phyloP scores from a whole-genome alignment of 2,329 filamentous ascomycete genomes.

The Fusarium illudens region DNA sequence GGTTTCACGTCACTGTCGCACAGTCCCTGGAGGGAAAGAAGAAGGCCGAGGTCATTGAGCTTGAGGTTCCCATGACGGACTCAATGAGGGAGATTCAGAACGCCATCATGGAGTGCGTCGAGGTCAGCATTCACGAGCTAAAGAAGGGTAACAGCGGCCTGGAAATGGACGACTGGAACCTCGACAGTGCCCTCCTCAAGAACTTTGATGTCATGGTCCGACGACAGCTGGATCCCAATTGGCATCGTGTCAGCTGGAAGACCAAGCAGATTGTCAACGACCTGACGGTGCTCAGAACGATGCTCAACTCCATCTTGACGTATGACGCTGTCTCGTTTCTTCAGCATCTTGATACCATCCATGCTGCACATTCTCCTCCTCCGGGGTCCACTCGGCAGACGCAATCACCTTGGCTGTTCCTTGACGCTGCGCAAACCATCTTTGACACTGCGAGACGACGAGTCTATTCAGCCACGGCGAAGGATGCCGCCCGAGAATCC shows the following conservation, averaged over 20 bases:
- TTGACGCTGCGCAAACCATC: slow-evolving; percentile 93
- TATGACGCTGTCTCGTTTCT: slow-evolving; percentile 93
- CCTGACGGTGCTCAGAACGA: slow-evolving; percentile 80
- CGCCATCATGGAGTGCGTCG: slow-evolving; percentile 94
- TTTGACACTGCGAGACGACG: slow-evolving; percentile 89
- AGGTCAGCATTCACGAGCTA: slow-evolving; percentile 91
- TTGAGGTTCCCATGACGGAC: slow-evolving; percentile 96
- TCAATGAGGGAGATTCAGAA: slow-evolving; percentile 93
- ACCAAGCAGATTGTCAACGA: slow-evolving; percentile 95
- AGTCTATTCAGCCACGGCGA: slow-evolving; percentile 79
- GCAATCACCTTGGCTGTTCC: slow-evolving; percentile 94
- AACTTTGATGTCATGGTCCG: slow-evolving; percentile 92
- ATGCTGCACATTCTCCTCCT: slow-evolving; percentile 87
- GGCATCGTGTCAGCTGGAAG: slow-evolving; percentile 95
- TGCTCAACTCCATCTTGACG: slow-evolving; percentile 82
- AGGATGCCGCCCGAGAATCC: slow-evolving; percentile 56
- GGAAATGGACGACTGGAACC: slow-evolving; percentile 96
- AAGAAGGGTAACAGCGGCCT: slow-evolving; percentile 90
- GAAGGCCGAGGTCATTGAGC: slow-evolving; percentile 95
- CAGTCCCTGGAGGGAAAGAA: slow-evolving; percentile 89
- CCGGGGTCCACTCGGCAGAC: slow-evolving; percentile 87
- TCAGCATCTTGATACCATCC: slow-evolving; percentile 91
- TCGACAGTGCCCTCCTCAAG: slow-evolving; percentile 90
- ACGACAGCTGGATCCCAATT: slow-evolving; percentile 92
- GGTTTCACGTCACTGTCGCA: slow-evolving; percentile 91